Conservation (phyloP, 2,329 filamentous ascomycete genomes). For the Clonostachys solani region DNA sequence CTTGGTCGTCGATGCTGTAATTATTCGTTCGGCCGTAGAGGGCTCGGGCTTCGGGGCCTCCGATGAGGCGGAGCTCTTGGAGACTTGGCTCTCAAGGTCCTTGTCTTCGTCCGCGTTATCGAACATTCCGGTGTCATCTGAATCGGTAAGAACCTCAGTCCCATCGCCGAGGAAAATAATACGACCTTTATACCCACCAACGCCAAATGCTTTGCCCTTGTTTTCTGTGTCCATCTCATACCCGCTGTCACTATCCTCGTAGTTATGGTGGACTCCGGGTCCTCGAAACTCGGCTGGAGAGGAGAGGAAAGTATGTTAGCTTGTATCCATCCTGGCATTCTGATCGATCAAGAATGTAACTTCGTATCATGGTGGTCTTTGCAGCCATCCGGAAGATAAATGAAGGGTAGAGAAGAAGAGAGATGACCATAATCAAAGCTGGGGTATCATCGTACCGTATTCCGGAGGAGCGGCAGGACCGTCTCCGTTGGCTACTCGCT, state of each 20-base stretch:
- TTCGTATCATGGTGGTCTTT: no score
- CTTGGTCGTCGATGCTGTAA: background rate
- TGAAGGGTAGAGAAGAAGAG: no score
- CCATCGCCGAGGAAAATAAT: slow-evolving; percentile 96
- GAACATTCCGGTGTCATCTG: slow-evolving; percentile 90
- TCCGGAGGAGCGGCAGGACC: slow-evolving; percentile 97
- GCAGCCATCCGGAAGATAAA: no score
- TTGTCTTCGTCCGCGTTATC: slow-evolving; percentile 82
- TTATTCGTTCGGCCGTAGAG: no score
- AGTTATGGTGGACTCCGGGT: slow-evolving; percentile 76
- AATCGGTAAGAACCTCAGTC: slow-evolving; percentile 85
- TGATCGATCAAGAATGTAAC: no score
- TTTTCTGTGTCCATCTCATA: slow-evolving; percentile 73
- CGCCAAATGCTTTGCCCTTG: slow-evolving; percentile 57
- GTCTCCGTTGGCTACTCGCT: slow-evolving; percentile 92
- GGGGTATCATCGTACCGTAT: slow-evolving; percentile 72
- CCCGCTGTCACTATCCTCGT: slow-evolving; percentile 73
- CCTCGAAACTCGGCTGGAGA: slow-evolving; percentile 76
- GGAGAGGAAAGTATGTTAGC: slow-evolving; percentile 13
- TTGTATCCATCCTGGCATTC: background rate
- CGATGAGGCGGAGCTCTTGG: slow-evolving; percentile 42
- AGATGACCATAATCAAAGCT: no score
- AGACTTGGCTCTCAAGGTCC: slow-evolving; percentile 79
- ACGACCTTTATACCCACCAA: slow-evolving; percentile 71
- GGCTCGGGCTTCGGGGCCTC: slow-evolving; percentile 2